Evolutionary conservation across 1,139 yeast species (phyloP).

Genomic region (Wickerhamomyces sp.): DNA sequence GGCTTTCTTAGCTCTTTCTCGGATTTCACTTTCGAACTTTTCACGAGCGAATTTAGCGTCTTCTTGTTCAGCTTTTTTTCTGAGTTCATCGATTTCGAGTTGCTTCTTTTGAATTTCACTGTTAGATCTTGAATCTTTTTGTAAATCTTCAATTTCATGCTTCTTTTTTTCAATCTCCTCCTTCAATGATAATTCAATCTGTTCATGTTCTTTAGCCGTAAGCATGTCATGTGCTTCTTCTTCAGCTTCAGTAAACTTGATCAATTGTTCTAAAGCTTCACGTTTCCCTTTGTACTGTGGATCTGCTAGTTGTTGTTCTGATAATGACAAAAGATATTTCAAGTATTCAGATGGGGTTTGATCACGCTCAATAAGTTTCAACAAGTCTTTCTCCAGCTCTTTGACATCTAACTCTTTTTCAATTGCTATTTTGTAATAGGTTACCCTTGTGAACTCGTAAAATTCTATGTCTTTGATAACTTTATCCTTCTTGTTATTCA

Average conservation of each 20-base stretch:
- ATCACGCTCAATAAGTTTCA: constrained; percentile 11
- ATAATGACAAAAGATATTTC: constrained; percentile 1
- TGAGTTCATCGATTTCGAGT: constrained; percentile 8
- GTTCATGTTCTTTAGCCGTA: background rate
- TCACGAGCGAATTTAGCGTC: constrained; percentile 1
- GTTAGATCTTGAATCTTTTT: constrained; percentile 18
- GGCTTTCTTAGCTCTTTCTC: constrained; percentile 1
- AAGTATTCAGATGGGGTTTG: constrained; percentile 15
- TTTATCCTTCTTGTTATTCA: background rate
- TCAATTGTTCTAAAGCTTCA: background rate
- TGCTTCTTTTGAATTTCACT: constrained; percentile 10
- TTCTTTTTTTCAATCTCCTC: background rate
- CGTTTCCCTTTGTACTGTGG: background rate
- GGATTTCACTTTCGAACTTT: constrained; percentile 11
- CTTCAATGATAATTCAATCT: background rate
- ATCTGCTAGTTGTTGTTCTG: background rate
- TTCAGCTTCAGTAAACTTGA: background rate
- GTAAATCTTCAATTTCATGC: background rate
- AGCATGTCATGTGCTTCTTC: background rate
- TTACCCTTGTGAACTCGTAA: constrained; percentile 3
- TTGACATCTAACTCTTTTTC: constrained; percentile 6
- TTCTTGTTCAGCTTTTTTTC: constrained; percentile 6
- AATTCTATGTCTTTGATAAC: background rate
- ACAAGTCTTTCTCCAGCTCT: constrained; percentile 7
- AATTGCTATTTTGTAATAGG: constrained; percentile 8